Evolutionary conservation across 2,329 filamentous ascomycete genomes (phyloP), one percentile per base, ranked within the genome.

Genomic region (Sporothrix brunneoviolacea): DNA sequence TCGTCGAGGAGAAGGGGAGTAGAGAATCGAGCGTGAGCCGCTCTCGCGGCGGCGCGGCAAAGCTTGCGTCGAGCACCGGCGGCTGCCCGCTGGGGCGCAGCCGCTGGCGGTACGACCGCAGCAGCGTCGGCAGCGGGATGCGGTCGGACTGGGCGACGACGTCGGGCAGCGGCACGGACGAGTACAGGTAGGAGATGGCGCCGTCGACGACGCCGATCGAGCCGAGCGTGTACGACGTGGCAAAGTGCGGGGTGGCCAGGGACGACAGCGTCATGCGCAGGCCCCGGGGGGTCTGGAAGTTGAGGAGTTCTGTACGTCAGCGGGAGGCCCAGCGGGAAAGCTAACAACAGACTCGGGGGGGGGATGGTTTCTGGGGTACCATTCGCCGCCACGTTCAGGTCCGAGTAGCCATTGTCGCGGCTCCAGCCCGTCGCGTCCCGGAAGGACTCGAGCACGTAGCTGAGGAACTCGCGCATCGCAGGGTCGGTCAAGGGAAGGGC

Each of bases 141-240:
- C 79, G 72, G 42, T 84, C 82, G 59, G 88, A 95, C 67, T 82
- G 79, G 10, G 77, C 80, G 10, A 74, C 67, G 75, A 89, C 56
- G 46, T 83, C 74, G 35, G 75, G 71, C 51, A 97, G 77, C 12
- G 89, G 83, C 8, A 93, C 76, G 3, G 89, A 95, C 43, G 90
- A 94, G 72, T 95, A 97, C 48, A 98, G 80, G 69, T 97, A 98
- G 13, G 91, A 95, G 51, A 98, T 80, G n/a, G 90, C 95, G 65
- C 93, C 93, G 70, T 97, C 91, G 46, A 98, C 91, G 32, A 95
- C 77, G 53, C 91, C 93, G 15, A 94, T 79, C 37, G 85, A 94
- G 54, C 90, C 89, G 39, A 98, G 80, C 37, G 88, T 86, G 68
- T 98, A 98, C 33, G 90, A 91, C 15, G 91, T 95, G 21, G 91